Percentiles rank a stretch among this genome's conserved stretches.
phyloP scores from a whole-genome alignment of 352 stramenopile genomes.

The Thalassiosira hispida region DNA sequence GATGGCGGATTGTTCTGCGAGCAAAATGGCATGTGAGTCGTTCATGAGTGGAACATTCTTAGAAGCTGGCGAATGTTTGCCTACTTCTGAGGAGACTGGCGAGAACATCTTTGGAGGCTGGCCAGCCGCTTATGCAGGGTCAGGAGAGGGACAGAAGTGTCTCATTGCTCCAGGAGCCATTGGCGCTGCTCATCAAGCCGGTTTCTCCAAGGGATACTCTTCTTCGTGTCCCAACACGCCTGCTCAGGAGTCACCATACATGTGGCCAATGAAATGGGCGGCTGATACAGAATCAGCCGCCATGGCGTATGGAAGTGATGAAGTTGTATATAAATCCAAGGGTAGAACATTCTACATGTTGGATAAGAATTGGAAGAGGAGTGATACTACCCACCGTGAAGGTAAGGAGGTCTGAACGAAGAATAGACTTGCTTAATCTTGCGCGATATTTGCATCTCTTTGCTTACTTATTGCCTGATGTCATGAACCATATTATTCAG shows the following conservation, averaged over 20 bases:
- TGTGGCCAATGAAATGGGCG: constrained; percentile 62
- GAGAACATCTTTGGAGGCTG: not conserved
- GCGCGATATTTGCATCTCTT: no score
- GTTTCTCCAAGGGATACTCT: constrained; percentile 43
- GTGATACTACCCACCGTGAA: constrained; percentile 44
- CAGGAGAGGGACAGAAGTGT: constrained; percentile 16
- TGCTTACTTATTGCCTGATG: no score
- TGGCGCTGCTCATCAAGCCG: constrained; percentile 59
- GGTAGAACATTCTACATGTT: constrained; percentile 59
- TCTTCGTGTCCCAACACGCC: constrained; percentile 45
- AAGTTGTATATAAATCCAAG: constrained; percentile 35
- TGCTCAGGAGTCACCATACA: constrained; percentile 57
- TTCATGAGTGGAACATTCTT: constrained; percentile 39
- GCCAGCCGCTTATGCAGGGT: not conserved
- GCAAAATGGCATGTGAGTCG: constrained; percentile 48
- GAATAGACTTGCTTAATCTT: no score
- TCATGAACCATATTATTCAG: no score
- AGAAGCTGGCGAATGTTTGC: not conserved
- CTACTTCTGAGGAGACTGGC: not conserved
- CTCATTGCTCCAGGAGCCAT: constrained; percentile 54
- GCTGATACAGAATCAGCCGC: constrained; percentile 45
- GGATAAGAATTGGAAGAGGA: constrained; percentile 68
- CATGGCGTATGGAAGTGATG: constrained; percentile 59
- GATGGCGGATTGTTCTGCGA: constrained; percentile 25
- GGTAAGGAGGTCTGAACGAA: no score